Conservation (phyloP, 352 stramenopile genomes). For the Globisporangium takayamanum region DNA sequence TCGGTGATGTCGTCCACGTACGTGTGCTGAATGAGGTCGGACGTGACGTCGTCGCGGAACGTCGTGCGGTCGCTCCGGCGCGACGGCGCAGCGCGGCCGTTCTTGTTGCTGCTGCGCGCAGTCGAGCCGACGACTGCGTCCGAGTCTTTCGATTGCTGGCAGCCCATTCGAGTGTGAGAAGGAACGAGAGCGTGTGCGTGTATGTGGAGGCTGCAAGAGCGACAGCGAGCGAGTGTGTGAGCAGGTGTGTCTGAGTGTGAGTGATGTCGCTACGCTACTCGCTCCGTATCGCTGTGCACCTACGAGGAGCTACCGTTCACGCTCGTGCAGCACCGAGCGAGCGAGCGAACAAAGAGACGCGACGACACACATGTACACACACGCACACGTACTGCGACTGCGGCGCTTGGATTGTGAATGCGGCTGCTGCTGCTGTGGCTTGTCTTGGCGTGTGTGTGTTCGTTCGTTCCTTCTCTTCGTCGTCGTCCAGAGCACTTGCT, state of each 20-base stretch:
- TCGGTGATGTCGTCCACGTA: slow-evolving; percentile 59
- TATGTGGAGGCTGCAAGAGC: background rate
- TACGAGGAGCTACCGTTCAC: too few relatives aligned
- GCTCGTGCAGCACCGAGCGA: too few relatives aligned
- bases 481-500: too few relatives aligned
- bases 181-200: background rate
- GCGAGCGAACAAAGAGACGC: background rate
- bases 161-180: slow-evolving; percentile 33
- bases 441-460: background rate
- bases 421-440: too few relatives aligned
- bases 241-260: too few relatives aligned
- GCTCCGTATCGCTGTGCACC: too few relatives aligned
- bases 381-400: background rate
- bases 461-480: background rate
- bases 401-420: too few relatives aligned
- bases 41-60: slow-evolving; percentile 65
- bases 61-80: slow-evolving; percentile 25
- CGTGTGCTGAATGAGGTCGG: slow-evolving; percentile 73
- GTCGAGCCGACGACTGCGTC: slow-evolving; percentile 35
- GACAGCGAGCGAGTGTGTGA: too few relatives aligned
- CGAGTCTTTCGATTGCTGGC: slow-evolving; percentile 41
- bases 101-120: slow-evolving; percentile 8
- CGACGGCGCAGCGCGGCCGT: slow-evolving; percentile 4
- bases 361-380: background rate
- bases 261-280: too few relatives aligned